Evolutionary conservation across 208 protist species (phyloP).

Genomic region (Phytomonas sp.): DNA sequence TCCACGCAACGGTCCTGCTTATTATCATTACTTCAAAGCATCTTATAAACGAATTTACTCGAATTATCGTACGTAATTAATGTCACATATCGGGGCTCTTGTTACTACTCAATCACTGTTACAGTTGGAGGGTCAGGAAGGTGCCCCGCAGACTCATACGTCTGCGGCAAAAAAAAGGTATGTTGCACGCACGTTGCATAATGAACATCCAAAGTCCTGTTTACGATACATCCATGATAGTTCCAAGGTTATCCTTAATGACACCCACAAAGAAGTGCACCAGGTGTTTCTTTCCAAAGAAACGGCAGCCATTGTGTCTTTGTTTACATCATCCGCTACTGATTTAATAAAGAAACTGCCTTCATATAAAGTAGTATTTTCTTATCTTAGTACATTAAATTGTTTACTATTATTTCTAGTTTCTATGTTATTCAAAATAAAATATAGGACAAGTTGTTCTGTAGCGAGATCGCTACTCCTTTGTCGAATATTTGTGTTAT

Average conservation of each 20-base stretch:
- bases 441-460: neutral
- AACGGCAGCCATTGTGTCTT: neutral
- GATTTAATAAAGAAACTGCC: neutral
- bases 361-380: conserved; percentile 14
- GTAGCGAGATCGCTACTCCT: neutral
- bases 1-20: neutral
- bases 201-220: neutral
- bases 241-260: neutral
- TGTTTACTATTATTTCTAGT: neutral
- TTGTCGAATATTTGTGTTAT: conserved; percentile 3
- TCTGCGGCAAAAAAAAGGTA: neutral
- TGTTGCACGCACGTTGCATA: neutral
- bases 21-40: neutral
- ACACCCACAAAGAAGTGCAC: neutral
- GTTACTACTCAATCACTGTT: neutral
- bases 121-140: neutral
- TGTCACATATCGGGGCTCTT: neutral
- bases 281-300: neutral
- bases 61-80: neutral
- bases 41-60: neutral
- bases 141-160: neutral
- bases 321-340: neutral
- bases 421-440: neutral
- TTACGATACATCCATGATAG: neutral
- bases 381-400: neutral